phyloP scores from a whole-genome alignment of 768 basidiomycete species.

The Botryobasidium botryosum region DNA sequence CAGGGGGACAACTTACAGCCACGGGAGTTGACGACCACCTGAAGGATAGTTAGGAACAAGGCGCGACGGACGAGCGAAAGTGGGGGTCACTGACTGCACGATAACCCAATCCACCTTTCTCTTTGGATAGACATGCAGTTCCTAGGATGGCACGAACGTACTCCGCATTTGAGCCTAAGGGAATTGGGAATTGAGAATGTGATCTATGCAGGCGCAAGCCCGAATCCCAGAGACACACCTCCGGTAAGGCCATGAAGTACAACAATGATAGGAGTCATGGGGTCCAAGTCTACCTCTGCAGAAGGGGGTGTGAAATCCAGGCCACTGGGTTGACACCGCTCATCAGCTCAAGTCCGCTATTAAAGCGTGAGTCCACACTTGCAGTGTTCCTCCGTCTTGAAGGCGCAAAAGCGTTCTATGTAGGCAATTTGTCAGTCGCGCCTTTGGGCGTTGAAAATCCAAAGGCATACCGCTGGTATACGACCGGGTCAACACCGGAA shows the following conservation, averaged over 20 bases:
- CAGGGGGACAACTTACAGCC: constrained; percentile 4
- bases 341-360: constrained; percentile 3
- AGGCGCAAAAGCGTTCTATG: constrained; percentile 21
- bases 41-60: too few relatives aligned
- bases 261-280: constrained; percentile 26
- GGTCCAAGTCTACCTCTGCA: constrained; percentile 18
- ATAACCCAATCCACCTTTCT: constrained; percentile 13
- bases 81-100: too few relatives aligned
- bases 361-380: background rate
- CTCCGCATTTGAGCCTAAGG: too few relatives aligned
- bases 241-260: constrained; percentile 31
- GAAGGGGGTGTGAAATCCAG: constrained; percentile 19
- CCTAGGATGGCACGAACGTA: constrained; percentile 75
- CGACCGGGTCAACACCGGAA: constrained; percentile 21
- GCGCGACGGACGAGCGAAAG: too few relatives aligned
- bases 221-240: too few relatives aligned
- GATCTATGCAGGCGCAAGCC: too few relatives aligned
- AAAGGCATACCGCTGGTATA: too few relatives aligned
- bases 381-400: constrained; percentile 27
- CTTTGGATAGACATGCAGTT: constrained; percentile 49
- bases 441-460: too few relatives aligned
- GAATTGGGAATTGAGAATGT: too few relatives aligned
- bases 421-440: too few relatives aligned
- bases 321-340: constrained; percentile 2
- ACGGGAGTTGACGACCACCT: constrained; percentile 1